Conservation (phyloP, 2,329 filamentous ascomycete species). For the Ascochyta viciae-villosae region DNA sequence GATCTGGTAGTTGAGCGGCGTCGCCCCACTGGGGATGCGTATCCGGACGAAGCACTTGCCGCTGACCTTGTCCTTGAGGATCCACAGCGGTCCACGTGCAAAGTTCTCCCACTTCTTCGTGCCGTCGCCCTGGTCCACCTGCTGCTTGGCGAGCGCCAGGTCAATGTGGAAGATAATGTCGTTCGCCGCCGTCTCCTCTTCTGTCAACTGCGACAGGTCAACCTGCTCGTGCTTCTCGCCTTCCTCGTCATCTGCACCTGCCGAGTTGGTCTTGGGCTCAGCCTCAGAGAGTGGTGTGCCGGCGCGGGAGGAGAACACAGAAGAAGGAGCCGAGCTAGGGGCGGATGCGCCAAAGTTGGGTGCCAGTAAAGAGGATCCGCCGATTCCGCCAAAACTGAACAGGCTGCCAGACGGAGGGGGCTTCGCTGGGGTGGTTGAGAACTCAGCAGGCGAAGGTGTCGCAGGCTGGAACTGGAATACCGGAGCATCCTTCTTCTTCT, state of each 20-base stretch:
- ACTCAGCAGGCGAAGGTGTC: slow-evolving; percentile 32
- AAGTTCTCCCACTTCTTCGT: slow-evolving; percentile 42
- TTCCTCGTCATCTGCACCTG: slow-evolving; percentile 39
- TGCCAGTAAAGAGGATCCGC: slow-evolving; percentile 28
- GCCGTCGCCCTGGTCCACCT: slow-evolving; percentile 31
- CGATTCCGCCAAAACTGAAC: slow-evolving; percentile 33
- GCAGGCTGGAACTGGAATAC: slow-evolving; percentile 38
- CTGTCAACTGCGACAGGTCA: slow-evolving; percentile 43
- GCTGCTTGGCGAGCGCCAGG: slow-evolving; percentile 37
- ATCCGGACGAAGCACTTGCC: slow-evolving; percentile 44
- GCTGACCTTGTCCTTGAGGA: slow-evolving; percentile 46
- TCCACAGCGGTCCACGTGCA: slow-evolving; percentile 44
- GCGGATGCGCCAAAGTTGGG: slow-evolving; percentile 30
- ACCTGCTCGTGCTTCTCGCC: slow-evolving; percentile 37
- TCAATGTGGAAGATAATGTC: slow-evolving; percentile 46
- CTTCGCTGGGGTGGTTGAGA: slow-evolving; percentile 39
- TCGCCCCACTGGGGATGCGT: slow-evolving; percentile 41
- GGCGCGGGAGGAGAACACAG: slow-evolving; percentile 46
- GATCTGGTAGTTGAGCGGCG: slow-evolving; percentile 43
- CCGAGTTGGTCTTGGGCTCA: slow-evolving; percentile 39
- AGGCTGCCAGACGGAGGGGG: slow-evolving; percentile 26
- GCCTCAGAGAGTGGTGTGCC: slow-evolving; percentile 46
- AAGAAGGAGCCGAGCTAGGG: slow-evolving; percentile 33
- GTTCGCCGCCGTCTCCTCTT: slow-evolving; percentile 37
- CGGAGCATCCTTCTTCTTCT: slow-evolving; percentile 32